Base-by-base conservation (phyloP, 176 grass and related monocot species). In the Triticum dicoccoides region DNA sequence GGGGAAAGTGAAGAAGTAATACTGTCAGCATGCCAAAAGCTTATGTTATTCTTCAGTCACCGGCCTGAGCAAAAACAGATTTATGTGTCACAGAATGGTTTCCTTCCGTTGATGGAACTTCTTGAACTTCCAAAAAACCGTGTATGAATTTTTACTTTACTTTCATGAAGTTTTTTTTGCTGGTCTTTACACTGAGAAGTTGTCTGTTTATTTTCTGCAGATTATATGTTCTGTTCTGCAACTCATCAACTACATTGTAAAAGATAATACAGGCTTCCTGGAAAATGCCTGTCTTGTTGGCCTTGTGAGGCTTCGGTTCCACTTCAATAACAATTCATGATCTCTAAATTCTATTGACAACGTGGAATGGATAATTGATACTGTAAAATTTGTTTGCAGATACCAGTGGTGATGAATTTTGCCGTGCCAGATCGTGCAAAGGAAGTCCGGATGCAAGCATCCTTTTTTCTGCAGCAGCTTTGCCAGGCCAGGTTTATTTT, bases 221-320 rank as follows among this genome's bases (percentile, higher is more conserved):
- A 93, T 99, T 84, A 88, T 94, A 86, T 91, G 87, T 30, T 89
- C 87, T 30, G 92, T 94, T 86, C 85, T 99, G 44, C 90, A 96
- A 86, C 91, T 99, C 62, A 94, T 99, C 88, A 99, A 99, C 91
- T 85, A 85, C 86, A 91, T 94, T 73, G 90, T 99, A 72, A 94
- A 94, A 84, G 97, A 99, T 76, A 96, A 92, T 80, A 47, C 77
- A 9, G 37, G 69, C 69, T 99, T 96, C 63, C 94, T 94, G 83
- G 92, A 99, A 92, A 96, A 99, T 90, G 94, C 97, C 39, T 99
- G 97, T 88, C 97, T 99, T 82, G 90, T 99, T 90, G 97, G 97
- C 90, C 87, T 99, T 73, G 97, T 99, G 83, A 96, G 90, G 68
- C 89, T 30, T 69, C 59, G 79, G 20, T 72, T 90, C 27, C 54